Percentiles rank a stretch among this genome's conserved stretches.
These are phyloP conservation scores for Alternaria viburni DNA, from an alignment of 2,329 filamentous ascomycete genomes.

Conservation along the genomic window DNA sequence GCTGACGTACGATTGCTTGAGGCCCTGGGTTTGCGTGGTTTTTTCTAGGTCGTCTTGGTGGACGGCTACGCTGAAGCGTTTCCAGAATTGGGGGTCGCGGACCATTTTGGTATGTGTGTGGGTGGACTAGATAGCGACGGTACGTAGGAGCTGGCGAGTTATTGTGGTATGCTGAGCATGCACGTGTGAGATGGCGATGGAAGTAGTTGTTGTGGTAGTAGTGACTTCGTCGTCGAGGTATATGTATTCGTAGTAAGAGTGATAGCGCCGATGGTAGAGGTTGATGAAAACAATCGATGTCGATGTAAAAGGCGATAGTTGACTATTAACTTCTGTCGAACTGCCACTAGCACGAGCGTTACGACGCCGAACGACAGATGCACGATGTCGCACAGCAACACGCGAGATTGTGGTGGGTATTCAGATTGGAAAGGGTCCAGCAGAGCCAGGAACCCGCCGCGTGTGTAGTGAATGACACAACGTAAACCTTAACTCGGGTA, in stretches of 20 bases:
- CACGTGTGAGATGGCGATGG: not conserved
- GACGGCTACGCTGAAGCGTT: slow-evolving; percentile 64
- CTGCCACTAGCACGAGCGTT: not conserved
- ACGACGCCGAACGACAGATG: not conserved
- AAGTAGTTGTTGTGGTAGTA: not conserved
- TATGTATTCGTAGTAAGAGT: not conserved
- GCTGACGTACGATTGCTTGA: slow-evolving; percentile 50
- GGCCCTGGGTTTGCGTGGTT: slow-evolving; percentile 21
- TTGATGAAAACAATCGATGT: not conserved
- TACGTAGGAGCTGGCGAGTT: not conserved
- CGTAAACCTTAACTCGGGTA: not conserved
- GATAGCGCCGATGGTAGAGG: not conserved
- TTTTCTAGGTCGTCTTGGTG: slow-evolving; percentile 60
- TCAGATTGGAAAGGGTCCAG: slow-evolving; percentile 1
- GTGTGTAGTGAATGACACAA: not conserved
- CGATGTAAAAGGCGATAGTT: not conserved
- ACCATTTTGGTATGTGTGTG: slow-evolving; percentile 49
- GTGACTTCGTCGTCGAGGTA: not conserved
- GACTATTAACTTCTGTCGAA: not conserved
- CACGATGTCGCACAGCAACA: slow-evolving; percentile 20
- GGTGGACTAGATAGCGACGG: not conserved
- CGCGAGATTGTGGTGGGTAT: slow-evolving; percentile 24
- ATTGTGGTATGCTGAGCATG: not conserved
- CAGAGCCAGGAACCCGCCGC: slow-evolving; percentile 6
- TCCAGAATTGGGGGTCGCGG: slow-evolving; percentile 66